Evolutionary conservation across 2,329 filamentous ascomycete genomes (phyloP).

Genomic region (Phialemoniopsis sp.): DNA sequence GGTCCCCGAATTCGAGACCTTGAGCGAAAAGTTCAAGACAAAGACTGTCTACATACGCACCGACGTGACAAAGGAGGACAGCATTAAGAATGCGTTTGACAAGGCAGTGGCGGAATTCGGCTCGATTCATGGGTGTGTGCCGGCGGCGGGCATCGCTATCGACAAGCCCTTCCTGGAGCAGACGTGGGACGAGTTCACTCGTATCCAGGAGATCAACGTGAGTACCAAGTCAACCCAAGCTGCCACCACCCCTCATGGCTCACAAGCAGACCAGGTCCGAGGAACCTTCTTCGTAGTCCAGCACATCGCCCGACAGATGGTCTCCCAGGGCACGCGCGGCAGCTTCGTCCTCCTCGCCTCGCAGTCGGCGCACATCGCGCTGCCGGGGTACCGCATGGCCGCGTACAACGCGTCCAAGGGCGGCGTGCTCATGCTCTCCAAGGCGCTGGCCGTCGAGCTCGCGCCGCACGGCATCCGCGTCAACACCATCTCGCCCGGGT

Average conservation of each 20-base stretch:
- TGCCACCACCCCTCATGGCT: not conserved
- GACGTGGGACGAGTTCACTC: slow-evolving; percentile 33
- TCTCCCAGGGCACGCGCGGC: slow-evolving; percentile 30
- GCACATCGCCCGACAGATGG: slow-evolving; percentile 30
- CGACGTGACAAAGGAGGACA: slow-evolving; percentile 23
- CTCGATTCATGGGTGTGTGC: slow-evolving; percentile 22
- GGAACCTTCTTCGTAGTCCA: slow-evolving; percentile 37
- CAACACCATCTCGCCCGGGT: slow-evolving; percentile 32
- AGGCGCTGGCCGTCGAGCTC: slow-evolving; percentile 30
- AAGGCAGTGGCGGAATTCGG: slow-evolving; percentile 16
- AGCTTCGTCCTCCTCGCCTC: slow-evolving; percentile 34
- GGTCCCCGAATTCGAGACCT: slow-evolving; percentile 17
- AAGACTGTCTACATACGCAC: slow-evolving; percentile 23
- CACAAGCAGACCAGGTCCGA: slow-evolving; percentile 20
- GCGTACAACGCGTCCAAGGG: slow-evolving; percentile 37
- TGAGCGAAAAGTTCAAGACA: slow-evolving; percentile 10
- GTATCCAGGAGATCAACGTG: slow-evolving; percentile 36
- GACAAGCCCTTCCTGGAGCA: slow-evolving; percentile 39
- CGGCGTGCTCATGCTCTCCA: slow-evolving; percentile 22
- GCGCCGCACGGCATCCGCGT: slow-evolving; percentile 28
- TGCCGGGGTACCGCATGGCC: slow-evolving; percentile 30
- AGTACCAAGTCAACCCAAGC: no score
- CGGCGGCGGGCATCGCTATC: slow-evolving; percentile 32
- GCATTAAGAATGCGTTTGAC: slow-evolving; percentile 17
- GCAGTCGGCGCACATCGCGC: slow-evolving; percentile 19